Percentiles rank a stretch among this genome's conserved stretches.
Evolutionary conservation across 768 basidiomycete genomes (phyloP).

Genomic region (Ephemerocybe angulata): DNA sequence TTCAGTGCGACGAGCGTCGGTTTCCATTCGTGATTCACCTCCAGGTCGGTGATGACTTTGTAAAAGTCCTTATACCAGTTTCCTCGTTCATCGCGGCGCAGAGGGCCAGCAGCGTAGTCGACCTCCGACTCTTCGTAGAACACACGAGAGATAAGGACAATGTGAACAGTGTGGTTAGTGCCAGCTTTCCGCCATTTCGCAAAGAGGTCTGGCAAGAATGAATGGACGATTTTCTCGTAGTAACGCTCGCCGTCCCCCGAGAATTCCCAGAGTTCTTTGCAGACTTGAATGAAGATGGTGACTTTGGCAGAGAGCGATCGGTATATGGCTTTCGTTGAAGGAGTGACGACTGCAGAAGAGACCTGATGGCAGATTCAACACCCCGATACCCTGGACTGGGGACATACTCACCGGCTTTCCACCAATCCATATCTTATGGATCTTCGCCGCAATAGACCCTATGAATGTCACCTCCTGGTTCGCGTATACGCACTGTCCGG

Average conservation of each 20-base stretch:
- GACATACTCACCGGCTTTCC: slow-evolving; percentile 53
- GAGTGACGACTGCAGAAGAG: slow-evolving; percentile 76
- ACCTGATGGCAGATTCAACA: slow-evolving; percentile 42
- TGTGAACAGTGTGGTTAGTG: slow-evolving; percentile 91
- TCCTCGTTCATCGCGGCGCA: slow-evolving; percentile 71
- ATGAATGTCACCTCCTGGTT: slow-evolving; percentile 86
- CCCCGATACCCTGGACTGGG: slow-evolving; percentile 2
- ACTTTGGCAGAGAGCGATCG: slow-evolving; percentile 88
- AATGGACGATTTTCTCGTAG: slow-evolving; percentile 96
- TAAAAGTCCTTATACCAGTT: slow-evolving; percentile 93
- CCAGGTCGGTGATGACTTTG: slow-evolving; percentile 92
- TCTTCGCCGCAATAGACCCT: slow-evolving; percentile 77
- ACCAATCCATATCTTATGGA: slow-evolving; percentile 71
- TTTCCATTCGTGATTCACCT: slow-evolving; percentile 85
- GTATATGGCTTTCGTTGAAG: slow-evolving; percentile 83
- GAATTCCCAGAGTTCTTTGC: slow-evolving; percentile 95
- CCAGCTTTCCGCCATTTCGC: slow-evolving; percentile 77
- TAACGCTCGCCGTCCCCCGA: slow-evolving; percentile 93
- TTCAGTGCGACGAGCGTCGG: slow-evolving; percentile 83
- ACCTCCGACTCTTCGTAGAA: slow-evolving; percentile 81
- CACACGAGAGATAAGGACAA: slow-evolving; percentile 91
- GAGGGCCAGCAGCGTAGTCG: slow-evolving; percentile 77
- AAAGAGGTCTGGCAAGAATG: slow-evolving; percentile 90
- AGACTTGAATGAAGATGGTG: slow-evolving; percentile 95
- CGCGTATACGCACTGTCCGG: slow-evolving; percentile 75